phyloP scores from a whole-genome alignment of 129 eudicot genomes.

The Erigeron canadensis region DNA sequence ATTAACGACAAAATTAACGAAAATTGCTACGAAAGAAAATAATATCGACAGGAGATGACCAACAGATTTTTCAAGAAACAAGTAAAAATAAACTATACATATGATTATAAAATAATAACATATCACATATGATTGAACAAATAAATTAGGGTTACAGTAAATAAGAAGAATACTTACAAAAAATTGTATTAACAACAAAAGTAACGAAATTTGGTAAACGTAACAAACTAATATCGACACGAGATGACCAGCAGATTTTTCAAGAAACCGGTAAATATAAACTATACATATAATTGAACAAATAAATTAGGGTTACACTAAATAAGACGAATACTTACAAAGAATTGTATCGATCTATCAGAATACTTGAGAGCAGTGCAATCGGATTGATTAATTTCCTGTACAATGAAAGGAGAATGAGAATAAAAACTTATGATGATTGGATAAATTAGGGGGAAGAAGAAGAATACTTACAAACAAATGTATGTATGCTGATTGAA shows the following conservation, averaged over 20 bases:
- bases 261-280: background rate
- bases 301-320: slow-evolving; percentile 9
- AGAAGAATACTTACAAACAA: slow-evolving; percentile 23
- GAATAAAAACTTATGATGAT: too few relatives aligned
- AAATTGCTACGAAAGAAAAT: background rate
- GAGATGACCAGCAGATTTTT: background rate
- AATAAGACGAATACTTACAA: slow-evolving; percentile 23
- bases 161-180: background rate
- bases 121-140: background rate
- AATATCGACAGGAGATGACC: background rate
- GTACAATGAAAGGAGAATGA: too few relatives aligned
- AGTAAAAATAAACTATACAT: background rate
- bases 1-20: background rate
- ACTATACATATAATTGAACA: background rate
- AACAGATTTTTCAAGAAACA: background rate
- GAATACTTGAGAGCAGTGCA: too few relatives aligned
- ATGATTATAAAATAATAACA: too few relatives aligned
- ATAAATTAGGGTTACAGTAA: background rate
- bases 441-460: slow-evolving; percentile 15
- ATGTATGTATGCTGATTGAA: background rate
- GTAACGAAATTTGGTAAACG: background rate
- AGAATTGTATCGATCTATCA: too few relatives aligned
- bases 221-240: background rate
- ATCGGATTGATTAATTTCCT: too few relatives aligned
- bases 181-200: background rate